These are phyloP conservation scores for Gracilaria vermiculophylla DNA, from an alignment of 23 red algal species.

Conservation along the genomic window DNA sequence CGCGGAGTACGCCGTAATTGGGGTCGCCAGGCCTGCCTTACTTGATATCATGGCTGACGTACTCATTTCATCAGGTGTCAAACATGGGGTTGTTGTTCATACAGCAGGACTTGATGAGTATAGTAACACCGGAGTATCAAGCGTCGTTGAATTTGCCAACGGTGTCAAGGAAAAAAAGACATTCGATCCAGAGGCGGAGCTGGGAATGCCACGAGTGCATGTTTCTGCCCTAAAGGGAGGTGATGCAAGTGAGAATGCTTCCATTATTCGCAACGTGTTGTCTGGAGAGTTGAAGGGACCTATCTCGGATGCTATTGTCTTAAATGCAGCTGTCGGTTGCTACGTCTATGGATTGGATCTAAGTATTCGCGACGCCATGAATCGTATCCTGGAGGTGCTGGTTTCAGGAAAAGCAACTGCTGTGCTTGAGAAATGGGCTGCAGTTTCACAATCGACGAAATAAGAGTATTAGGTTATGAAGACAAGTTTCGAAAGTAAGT, in stretches of 20 bases:
- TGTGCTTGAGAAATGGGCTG: slow-evolving; percentile 65
- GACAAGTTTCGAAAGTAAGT: not conserved
- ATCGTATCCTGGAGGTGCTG: slow-evolving; percentile 43
- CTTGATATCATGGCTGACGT: slow-evolving; percentile 84
- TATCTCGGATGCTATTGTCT: slow-evolving; percentile 79
- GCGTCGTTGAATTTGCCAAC: slow-evolving; percentile 74
- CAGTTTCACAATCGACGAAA: slow-evolving; percentile 18
- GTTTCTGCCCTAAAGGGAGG: slow-evolving; percentile 78
- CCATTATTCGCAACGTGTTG: slow-evolving; percentile 56
- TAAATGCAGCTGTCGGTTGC: slow-evolving; percentile 90
- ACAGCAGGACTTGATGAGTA: slow-evolving; percentile 92
- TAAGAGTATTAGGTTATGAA: not conserved
- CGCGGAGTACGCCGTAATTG: slow-evolving; percentile 72
- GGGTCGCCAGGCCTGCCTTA: slow-evolving; percentile 65
- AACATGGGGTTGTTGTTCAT: slow-evolving; percentile 82
- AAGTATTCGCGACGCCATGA: slow-evolving; percentile 56
- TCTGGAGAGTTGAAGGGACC: slow-evolving; percentile 61
- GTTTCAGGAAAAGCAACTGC: slow-evolving; percentile 44
- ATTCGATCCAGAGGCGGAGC: slow-evolving; percentile 60
- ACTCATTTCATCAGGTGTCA: slow-evolving; percentile 57
- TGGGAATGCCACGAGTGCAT: slow-evolving; percentile 69
- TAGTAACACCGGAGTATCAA: slow-evolving; percentile 70
- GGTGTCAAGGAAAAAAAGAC: slow-evolving; percentile 31
- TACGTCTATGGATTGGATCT: slow-evolving; percentile 81
- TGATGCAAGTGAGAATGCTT: slow-evolving; percentile 76